Base-by-base conservation (phyloP, 2,329 filamentous ascomycete genomes). In the Verticillium tricorpus region DNA sequence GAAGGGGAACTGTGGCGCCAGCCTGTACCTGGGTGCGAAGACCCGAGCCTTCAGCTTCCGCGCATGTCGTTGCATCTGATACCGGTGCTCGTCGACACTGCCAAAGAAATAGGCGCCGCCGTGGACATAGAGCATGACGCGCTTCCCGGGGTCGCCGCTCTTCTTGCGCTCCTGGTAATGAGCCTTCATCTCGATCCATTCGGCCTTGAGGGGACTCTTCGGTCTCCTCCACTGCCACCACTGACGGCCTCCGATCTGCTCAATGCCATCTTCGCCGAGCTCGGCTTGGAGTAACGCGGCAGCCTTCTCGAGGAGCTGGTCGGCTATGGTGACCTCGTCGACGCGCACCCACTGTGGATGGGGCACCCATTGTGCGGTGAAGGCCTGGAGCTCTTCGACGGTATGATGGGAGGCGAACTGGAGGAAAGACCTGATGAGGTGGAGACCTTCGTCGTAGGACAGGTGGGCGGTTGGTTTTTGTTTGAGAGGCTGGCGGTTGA, bases 51-150 rank as follows among this genome's bases (percentile, higher is more conserved):
- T 93, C 64, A 99, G 82, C 77, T 98, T 98, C 60, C 95, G 85
- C 32, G 95, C 95, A 82, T 98, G 93, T 57, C 94, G 85, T 76
- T 99, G 95, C 82, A 99, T 88, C 81, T 98, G 94, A 77, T 98
- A 98, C n/a, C 95, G 88, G 78, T 98, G 95, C 74, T 96, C 93
- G 71, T 97, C 93, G 40, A 97, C 89, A 68, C 92, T 96, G 15
- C 95, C 94, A 73, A 99, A 98, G 77, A 89, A 99, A 76, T 97
- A 98, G 22, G 91, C 94, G 7, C 94, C 94, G 15, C 95, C 95
- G 71, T 98, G 95, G 25, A 98, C 82, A 75, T 98, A 98, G 28
- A 99, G 80, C 85, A 98, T 97, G 62, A 96, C 87, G 59, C 93
- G 87, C 67, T 87, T 88, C 19, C 85, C 84, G 25, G 83, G 81